Conservation (phyloP, 140 eudicot species). For the Flaveria floridana region DNA sequence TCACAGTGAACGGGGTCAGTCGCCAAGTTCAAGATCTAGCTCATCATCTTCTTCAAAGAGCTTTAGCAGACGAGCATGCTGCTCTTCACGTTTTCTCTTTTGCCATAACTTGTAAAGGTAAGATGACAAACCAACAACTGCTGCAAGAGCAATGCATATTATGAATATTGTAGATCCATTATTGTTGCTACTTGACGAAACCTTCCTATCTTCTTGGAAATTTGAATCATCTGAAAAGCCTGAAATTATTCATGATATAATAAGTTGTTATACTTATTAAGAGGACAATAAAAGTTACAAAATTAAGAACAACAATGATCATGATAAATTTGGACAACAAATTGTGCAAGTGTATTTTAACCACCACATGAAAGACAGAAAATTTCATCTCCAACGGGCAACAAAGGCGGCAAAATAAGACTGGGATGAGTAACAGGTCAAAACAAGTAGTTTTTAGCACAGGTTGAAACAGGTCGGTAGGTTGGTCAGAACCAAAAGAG, state of each 20-base stretch:
- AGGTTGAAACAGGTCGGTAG: not conserved
- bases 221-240: conserved; percentile 56
- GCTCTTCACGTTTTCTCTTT: conserved; percentile 83
- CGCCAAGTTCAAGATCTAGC: conserved; percentile 77
- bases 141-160: conserved; percentile 45
- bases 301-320: not conserved
- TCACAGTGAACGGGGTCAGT: conserved; percentile 35
- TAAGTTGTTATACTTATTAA: not conserved
- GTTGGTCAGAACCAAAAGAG: too few relatives aligned
- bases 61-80: conserved; percentile 70
- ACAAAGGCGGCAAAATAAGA: not conserved
- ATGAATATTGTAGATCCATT: conserved; percentile 48
- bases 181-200: conserved; percentile 34
- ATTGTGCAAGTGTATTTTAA: not conserved
- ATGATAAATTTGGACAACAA: not conserved
- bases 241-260: conserved; percentile 30
- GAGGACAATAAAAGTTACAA: not conserved
- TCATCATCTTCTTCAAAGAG: conserved; percentile 88
- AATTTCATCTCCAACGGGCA: not conserved
- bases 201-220: conserved; percentile 40
- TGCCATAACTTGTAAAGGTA: conserved; percentile 75
- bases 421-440: not conserved
- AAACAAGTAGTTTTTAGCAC: not conserved
- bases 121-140: conserved; percentile 43
- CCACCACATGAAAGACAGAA: not conserved